Conservation (phyloP, 2,329 filamentous ascomycete genomes). For the Cladosporium colombiae region DNA sequence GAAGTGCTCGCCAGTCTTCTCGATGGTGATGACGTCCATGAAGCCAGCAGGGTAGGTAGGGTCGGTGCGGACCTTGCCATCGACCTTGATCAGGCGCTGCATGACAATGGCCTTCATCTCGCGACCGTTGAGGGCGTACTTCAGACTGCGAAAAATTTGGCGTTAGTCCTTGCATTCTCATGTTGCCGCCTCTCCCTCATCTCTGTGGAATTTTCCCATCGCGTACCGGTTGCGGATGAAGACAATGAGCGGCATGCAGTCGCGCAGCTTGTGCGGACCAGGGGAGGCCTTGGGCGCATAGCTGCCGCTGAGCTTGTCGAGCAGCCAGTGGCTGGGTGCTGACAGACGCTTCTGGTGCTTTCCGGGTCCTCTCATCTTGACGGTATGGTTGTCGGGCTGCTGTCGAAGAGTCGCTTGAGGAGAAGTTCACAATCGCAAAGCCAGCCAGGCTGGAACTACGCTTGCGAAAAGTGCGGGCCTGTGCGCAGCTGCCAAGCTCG, state of each 20-base stretch:
- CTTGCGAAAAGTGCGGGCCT: constrained; percentile 15
- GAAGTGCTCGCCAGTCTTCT: constrained; percentile 99
- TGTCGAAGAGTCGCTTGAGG: constrained; percentile 19
- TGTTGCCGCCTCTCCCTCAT: background rate
- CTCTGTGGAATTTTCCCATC: constrained; percentile 1
- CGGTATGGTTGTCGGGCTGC: constrained; percentile 38
- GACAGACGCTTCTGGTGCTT: constrained; percentile 98
- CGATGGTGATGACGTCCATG: constrained; percentile 99
- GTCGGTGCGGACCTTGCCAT: constrained; percentile 99
- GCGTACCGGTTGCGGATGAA: constrained; percentile 78
- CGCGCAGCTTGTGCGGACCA: constrained; percentile 98
- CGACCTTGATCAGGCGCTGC: constrained; percentile 99
- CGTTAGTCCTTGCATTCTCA: constrained; percentile 7
- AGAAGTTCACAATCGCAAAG: constrained; percentile 17
- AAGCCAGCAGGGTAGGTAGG: constrained; percentile 95
- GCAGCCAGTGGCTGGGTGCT: constrained; percentile 98
- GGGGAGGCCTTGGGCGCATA: constrained; percentile 67
- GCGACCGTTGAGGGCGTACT: constrained; percentile 99
- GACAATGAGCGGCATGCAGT: constrained; percentile 98
- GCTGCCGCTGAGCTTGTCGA: constrained; percentile 96
- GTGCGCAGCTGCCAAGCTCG: constrained; percentile 11
- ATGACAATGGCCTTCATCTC: constrained; percentile 98
- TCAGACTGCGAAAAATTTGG: constrained; percentile 68
- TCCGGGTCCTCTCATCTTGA: constrained; percentile 63
- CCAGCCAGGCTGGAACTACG: constrained; percentile 13